These are phyloP conservation scores for Aspergillus terreus DNA, from an alignment of 2,329 filamentous ascomycete genomes.

Conservation along the genomic window DNA sequence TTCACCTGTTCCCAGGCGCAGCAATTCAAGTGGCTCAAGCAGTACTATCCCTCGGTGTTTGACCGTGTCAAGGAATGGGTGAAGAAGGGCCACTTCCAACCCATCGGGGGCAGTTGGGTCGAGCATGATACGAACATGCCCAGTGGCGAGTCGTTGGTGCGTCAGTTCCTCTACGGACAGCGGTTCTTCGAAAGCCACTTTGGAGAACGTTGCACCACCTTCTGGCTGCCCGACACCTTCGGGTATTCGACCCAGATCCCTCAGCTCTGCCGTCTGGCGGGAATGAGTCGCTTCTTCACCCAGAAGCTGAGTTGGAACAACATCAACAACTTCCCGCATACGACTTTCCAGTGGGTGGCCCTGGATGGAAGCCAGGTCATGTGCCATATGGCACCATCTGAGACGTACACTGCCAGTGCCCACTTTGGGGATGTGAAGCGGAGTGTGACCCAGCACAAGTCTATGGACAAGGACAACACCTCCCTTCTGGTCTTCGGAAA, in stretches of 20 bases:
- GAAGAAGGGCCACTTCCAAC: constrained; percentile 85
- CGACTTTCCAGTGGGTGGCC: constrained; percentile 97
- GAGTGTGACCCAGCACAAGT: constrained; percentile 90
- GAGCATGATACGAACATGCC: constrained; percentile 98
- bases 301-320: constrained; percentile 99
- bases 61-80: constrained; percentile 89
- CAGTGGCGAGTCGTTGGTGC: constrained; percentile 86
- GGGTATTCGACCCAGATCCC: constrained; percentile 94
- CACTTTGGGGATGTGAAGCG: constrained; percentile 92
- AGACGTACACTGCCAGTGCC: constrained; percentile 92
- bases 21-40: constrained; percentile 96
- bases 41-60: constrained; percentile 81
- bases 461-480: constrained; percentile 85
- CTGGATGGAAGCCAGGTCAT: constrained; percentile 94
- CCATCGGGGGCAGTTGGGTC: constrained; percentile 96
- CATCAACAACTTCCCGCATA: constrained; percentile 98
- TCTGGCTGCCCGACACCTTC: constrained; percentile 98
- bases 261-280: constrained; percentile 87
- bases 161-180: constrained; percentile 94
- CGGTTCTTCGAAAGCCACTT: constrained; percentile 93
- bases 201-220: constrained; percentile 81
- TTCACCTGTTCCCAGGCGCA: constrained; percentile 94
- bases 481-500: constrained; percentile 94
- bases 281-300: constrained; percentile 94
- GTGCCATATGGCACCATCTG: constrained; percentile 93